phyloP scores from a whole-genome alignment of 805 yeast genomes.

The Teunomyces barrocoloradensis region DNA sequence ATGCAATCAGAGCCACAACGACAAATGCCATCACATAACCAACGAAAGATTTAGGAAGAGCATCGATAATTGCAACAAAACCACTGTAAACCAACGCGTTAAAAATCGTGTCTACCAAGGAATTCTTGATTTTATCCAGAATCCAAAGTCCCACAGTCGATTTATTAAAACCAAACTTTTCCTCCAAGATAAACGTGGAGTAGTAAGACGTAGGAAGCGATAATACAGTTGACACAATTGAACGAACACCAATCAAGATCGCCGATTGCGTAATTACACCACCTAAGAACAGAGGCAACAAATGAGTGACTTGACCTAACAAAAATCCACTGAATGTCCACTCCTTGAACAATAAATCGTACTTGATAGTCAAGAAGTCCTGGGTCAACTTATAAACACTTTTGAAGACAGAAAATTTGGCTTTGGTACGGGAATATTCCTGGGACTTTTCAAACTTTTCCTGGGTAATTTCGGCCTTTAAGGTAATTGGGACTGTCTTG shows the following conservation, averaged over 20 bases:
- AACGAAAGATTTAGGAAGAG: slow-evolving; percentile 77
- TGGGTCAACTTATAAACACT: slow-evolving; percentile 51
- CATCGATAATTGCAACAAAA: slow-evolving; percentile 75
- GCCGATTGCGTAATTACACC: slow-evolving; percentile 76
- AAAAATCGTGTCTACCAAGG: slow-evolving; percentile 57
- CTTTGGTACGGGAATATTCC: slow-evolving; percentile 75
- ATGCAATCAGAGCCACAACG: slow-evolving; percentile 68
- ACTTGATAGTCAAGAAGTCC: slow-evolving; percentile 56
- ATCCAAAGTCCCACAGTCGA: slow-evolving; percentile 73
- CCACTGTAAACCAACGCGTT: slow-evolving; percentile 64
- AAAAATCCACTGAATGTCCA: slow-evolving; percentile 54
- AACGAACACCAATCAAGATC: slow-evolving; percentile 51
- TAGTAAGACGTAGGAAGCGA: slow-evolving; percentile 72
- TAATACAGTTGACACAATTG: slow-evolving; percentile 51
- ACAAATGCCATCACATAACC: slow-evolving; percentile 74
- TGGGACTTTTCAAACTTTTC: slow-evolving; percentile 77
- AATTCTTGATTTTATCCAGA: slow-evolving; percentile 63
- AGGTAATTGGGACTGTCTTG: slow-evolving; percentile 60
- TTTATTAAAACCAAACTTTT: slow-evolving; percentile 91
- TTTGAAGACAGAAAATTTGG: slow-evolving; percentile 60
- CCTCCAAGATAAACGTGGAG: slow-evolving; percentile 84
- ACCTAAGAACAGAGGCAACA: slow-evolving; percentile 38
- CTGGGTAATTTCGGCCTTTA: slow-evolving; percentile 62
- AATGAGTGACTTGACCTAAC: slow-evolving; percentile 53
- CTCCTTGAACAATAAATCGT: slow-evolving; percentile 45